Evolutionary conservation across 2,329 filamentous ascomycete genomes (phyloP).

Genomic region (Coniochaeta sp.): DNA sequence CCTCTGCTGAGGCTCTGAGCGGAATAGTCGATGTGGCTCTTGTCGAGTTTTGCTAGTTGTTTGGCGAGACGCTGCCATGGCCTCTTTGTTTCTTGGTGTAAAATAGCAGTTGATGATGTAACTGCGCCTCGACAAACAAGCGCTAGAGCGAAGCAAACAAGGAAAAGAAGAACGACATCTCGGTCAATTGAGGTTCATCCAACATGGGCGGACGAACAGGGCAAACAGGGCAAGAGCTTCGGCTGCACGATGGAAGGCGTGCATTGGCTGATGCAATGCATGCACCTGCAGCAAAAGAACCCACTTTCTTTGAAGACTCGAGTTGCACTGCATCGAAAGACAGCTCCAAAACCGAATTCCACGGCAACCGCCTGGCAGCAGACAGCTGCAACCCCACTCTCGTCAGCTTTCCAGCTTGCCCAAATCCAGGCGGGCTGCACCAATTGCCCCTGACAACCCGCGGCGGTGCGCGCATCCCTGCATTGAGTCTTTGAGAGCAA

Average conservation of each 20-base stretch:
- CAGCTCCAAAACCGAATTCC: not conserved
- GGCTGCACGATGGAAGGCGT: not conserved
- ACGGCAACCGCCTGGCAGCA: not conserved
- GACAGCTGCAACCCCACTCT: not conserved
- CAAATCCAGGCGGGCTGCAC: not conserved
- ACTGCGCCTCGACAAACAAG: not conserved
- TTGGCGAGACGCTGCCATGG: not conserved
- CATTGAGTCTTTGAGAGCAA: not conserved
- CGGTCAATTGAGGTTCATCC: not conserved
- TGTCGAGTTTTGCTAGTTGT: not conserved
- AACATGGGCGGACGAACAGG: not conserved
- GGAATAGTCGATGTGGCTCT: not conserved
- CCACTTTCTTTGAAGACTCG: not conserved
- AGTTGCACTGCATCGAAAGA: not conserved
- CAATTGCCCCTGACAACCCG: conserved; percentile 4
- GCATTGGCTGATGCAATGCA: not conserved
- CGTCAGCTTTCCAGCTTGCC: not conserved
- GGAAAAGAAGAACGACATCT: not conserved
- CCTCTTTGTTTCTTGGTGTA: not conserved
- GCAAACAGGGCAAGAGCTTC: conserved; percentile 1
- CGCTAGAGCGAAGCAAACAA: not conserved
- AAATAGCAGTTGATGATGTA: conserved; percentile 1
- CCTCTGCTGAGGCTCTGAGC: not conserved
- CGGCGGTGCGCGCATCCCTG: not conserved
- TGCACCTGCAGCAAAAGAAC: conserved; percentile 1